Conservation (phyloP, 176 grass and related monocot species). For the Elymus sibiricus region DNA sequence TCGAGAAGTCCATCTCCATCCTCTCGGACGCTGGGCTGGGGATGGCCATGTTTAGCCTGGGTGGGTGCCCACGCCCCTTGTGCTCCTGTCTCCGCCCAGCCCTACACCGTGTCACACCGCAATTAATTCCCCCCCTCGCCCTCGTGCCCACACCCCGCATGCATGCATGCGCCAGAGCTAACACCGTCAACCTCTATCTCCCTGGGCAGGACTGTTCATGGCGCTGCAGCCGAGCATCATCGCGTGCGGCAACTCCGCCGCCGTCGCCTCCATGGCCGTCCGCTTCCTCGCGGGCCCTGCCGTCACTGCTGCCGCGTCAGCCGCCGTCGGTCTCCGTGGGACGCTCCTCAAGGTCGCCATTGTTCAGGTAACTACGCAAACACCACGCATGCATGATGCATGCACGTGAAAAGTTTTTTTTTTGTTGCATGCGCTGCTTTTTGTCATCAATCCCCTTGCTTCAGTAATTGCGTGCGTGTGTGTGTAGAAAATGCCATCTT, state of each 20-base stretch:
- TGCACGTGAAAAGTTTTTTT: too few relatives aligned
- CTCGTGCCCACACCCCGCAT: constrained; percentile 1
- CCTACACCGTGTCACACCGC: constrained; percentile 33
- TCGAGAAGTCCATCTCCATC: constrained; percentile 90
- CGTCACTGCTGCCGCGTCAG: constrained; percentile 66
- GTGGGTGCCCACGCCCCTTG: constrained; percentile 51
- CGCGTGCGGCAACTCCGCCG: constrained; percentile 64
- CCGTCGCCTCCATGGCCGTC: constrained; percentile 61
- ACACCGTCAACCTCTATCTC: constrained; percentile 9
- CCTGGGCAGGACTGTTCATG: constrained; percentile 81
- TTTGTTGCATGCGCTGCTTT: too few relatives aligned
- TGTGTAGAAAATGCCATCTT: background rate
- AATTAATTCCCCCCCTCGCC: constrained; percentile 3
- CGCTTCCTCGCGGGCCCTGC: constrained; percentile 77
- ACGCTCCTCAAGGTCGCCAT: constrained; percentile 64
- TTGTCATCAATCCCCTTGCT: too few relatives aligned
- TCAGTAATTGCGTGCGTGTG: too few relatives aligned
- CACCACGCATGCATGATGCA: too few relatives aligned
- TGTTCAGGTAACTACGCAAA: constrained; percentile 62
- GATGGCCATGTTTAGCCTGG: constrained; percentile 99
- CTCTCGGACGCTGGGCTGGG: constrained; percentile 95
- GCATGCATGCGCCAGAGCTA: background rate
- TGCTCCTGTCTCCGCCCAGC: constrained; percentile 33
- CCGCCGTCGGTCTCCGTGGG: constrained; percentile 63
- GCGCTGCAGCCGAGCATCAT: constrained; percentile 84